Base-by-base conservation (phyloP, 177 flowering plant species). In the Vitis hybrid region DNA sequence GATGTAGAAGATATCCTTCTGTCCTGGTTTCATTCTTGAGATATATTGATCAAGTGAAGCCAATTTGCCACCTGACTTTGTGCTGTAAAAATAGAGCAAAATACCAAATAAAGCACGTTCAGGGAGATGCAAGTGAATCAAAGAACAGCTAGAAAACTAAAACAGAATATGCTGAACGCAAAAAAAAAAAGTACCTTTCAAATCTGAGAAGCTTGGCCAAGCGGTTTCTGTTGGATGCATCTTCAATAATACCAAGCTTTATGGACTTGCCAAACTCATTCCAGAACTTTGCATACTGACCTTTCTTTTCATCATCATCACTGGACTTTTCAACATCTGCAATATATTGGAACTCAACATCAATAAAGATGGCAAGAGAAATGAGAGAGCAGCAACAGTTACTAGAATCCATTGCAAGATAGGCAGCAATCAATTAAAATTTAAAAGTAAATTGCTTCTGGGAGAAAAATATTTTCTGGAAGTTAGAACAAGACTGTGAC, bases 251-350 rank as follows among this genome's bases (percentile, higher is more conserved):
- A 58, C 99, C 99, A 69, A 95, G 95, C 70, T 95, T 95, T 24
- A 95, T 86, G 27, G 98, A 93, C 81, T 95, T 95, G 52, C 97
- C 98, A 82, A 93, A 95, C 76, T 93, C 98, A 71, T 93, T 91
- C 98, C 98, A 95, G 84, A 95, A 95, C 74, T 88, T 90, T 0
- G 97, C 72, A 59, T 95, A 95, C 65, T 91, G 86, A 57, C 98
- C 99, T 72, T 82, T 93, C 84, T 95, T 95, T 77, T 91, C 99
- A 83, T 90, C 82, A 60, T 74, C 71, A 55, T 90, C 97, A 68
- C 74, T 54, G 17, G 88, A 78, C 72, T 90, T 82, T 64, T 88
- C 92, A 57, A 76, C 81, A 30, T 94, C 96, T 90, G 86, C 55
- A 17, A 27, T 46, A 19, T 52, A 66, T 21, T 67, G 14, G 60